Evolutionary conservation across 164 flowering plant species (phyloP), one percentile per base, ranked within the genome.

Genomic region (Sedum album): DNA sequence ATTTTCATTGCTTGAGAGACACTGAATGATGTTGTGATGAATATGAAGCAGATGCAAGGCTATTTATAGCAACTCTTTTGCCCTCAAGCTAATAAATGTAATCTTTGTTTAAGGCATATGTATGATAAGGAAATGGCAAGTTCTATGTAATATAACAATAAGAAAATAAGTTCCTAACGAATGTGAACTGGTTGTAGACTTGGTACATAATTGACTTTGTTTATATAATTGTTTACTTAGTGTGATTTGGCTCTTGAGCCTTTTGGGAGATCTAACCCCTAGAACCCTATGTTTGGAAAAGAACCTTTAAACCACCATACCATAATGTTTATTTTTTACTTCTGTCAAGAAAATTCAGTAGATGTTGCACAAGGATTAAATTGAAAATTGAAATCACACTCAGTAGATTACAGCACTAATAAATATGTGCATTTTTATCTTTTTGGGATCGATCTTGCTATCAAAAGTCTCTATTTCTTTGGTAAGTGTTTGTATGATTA

Each of bases 61-160:
- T 23, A 23, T 55, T 55, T 55, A 55, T 55, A 55, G 60, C 13
- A 55, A 10, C 60, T 23, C 60, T 25, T 10, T 55, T 25, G 31
- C 60, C 60, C 31, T 55, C 60, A 30, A 26, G 60, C 60, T 55
- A 55, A 55, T 55, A 55, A 55, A 55, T 55, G 30, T 14, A 55
- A 25, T 55, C 60, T 55, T 55, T 23, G 30, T 55, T 55, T 55
- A 55, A 55, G 31, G 30, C 31, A 23, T 25, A 25, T 55, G 26
- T 4, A 51, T 51, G 57, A 51, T 51, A n/a, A 51, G 7, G 26
- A 51, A 51, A 51, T 51, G 7, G 28, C 57, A 51, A 6, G 57
- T 51, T 6, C 26, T n/a, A 51, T n/a, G 57, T 51, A 1, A 51
- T 23, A 53, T 55, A 55, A 55, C 31, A 21, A 10, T 8, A 55